These are phyloP conservation scores for Scenedesmus sp. DNA, from an alignment of 163 green algal species.

Conservation along the genomic window DNA sequence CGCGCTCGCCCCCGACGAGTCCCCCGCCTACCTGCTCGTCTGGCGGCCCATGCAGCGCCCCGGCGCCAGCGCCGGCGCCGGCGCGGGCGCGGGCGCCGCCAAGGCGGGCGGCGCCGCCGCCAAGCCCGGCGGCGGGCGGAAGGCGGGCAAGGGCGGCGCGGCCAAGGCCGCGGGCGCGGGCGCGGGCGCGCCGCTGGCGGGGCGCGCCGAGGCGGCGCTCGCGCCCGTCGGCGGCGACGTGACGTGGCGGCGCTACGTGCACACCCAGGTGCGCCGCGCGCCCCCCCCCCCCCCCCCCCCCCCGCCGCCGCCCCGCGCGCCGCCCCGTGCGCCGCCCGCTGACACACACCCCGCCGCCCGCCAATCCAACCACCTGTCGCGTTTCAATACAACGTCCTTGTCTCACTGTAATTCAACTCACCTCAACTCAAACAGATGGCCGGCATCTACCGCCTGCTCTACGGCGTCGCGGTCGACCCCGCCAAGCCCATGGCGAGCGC, in stretches of 20 bases:
- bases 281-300: too few species aligned
- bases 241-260: constrained; percentile 33
- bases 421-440: too few species aligned
- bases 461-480: constrained; percentile 2
- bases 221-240: constrained; percentile 16
- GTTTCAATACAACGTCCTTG: too few species aligned
- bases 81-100: neutral
- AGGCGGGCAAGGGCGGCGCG: too few species aligned
- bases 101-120: too few species aligned
- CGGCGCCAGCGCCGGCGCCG: neutral
- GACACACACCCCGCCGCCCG: too few species aligned
- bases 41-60: constrained; percentile 22
- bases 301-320: too few species aligned
- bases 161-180: neutral
- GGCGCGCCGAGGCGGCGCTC: neutral
- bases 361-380: too few species aligned
- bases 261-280: too few species aligned
- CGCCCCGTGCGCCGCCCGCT: too few species aligned
- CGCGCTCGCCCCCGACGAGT: constrained; percentile 19
- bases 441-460: constrained; percentile 45
- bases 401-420: too few species aligned
- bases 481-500: neutral
- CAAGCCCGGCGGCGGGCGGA: neutral
- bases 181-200: neutral
- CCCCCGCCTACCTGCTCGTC: constrained; percentile 31